Evolutionary conservation across 2,329 filamentous ascomycete genomes (phyloP).

Genomic region (Fonsecaea pugnacius): DNA sequence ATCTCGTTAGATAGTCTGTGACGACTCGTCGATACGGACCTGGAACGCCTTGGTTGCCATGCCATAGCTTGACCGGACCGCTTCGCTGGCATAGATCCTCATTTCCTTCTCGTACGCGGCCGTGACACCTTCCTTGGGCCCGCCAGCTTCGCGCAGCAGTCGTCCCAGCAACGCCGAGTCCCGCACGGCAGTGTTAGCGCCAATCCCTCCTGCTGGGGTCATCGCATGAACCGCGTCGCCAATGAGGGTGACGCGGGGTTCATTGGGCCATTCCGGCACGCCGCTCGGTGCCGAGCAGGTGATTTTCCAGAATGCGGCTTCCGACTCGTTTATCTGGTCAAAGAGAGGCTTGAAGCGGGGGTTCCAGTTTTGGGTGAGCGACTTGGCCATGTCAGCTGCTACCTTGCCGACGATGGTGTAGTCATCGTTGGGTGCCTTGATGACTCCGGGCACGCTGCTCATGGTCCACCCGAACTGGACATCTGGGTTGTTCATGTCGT

Average conservation of each 20-base stretch:
- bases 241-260: conserved; percentile 47
- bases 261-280: conserved; percentile 42
- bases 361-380: conserved; percentile 39
- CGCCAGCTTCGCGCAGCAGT: conserved; percentile 58
- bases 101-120: conserved; percentile 47
- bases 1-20: not conserved
- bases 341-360: conserved; percentile 37
- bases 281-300: conserved; percentile 43
- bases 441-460: conserved; percentile 61
- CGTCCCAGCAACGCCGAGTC: conserved; percentile 49
- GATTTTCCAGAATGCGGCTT: conserved; percentile 43
- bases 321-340: conserved; percentile 39
- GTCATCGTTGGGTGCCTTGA: conserved; percentile 63
- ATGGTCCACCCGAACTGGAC: conserved; percentile 68
- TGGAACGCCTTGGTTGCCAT: conserved; percentile 53
- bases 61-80: conserved; percentile 60
- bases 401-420: conserved; percentile 60
- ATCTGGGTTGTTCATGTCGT: conserved; percentile 62
- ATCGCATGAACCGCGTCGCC: conserved; percentile 54
- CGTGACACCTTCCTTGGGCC: conserved; percentile 48
- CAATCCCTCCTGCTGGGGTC: conserved; percentile 53
- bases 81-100: conserved; percentile 59
- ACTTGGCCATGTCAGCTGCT: conserved; percentile 34
- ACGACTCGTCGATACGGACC: conserved; percentile 52
- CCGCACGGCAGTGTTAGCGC: conserved; percentile 52